Conservation (phyloP, 148 eudicot species). For the Pouteria glomerata region DNA sequence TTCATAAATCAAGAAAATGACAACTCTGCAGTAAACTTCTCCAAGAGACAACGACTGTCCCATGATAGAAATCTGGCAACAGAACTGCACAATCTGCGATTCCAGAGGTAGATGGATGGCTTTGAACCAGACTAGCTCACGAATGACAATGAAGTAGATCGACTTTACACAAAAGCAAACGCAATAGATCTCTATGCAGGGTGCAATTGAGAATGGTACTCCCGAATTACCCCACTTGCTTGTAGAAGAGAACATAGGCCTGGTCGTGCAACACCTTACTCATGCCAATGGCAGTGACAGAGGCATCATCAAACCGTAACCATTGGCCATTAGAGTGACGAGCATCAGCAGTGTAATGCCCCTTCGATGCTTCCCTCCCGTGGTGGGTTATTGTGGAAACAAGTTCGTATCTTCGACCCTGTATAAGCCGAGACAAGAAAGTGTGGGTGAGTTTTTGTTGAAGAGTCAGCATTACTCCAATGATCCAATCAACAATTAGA, state of each 20-base stretch:
- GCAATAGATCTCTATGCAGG: not conserved
- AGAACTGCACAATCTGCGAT: not conserved
- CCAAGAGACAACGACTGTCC: not conserved
- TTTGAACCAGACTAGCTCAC: not conserved
- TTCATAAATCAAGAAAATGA: not conserved
- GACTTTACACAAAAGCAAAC: not conserved
- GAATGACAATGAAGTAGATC: constrained; percentile 1
- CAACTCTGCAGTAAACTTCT: not conserved
- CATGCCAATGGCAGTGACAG: constrained; percentile 50
- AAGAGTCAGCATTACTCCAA: not conserved
- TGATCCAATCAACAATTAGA: not conserved
- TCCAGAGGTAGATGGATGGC: not conserved
- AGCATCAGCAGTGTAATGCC: constrained; percentile 94
- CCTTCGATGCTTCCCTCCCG: constrained; percentile 88
- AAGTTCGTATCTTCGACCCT: constrained; percentile 84
- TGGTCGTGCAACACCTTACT: constrained; percentile 85
- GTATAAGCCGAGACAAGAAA: constrained; percentile 6
- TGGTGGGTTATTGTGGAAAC: constrained; percentile 93
- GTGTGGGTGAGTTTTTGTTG: not conserved
- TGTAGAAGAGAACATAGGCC: constrained; percentile 91
- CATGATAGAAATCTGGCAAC: not conserved
- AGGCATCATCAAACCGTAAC: constrained; percentile 91
- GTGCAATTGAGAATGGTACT: not conserved
- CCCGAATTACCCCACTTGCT: constrained; percentile 33
- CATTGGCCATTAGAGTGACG: constrained; percentile 64